phyloP scores from a whole-genome alignment of 805 yeast genomes.

The Candida coleopterorum region DNA sequence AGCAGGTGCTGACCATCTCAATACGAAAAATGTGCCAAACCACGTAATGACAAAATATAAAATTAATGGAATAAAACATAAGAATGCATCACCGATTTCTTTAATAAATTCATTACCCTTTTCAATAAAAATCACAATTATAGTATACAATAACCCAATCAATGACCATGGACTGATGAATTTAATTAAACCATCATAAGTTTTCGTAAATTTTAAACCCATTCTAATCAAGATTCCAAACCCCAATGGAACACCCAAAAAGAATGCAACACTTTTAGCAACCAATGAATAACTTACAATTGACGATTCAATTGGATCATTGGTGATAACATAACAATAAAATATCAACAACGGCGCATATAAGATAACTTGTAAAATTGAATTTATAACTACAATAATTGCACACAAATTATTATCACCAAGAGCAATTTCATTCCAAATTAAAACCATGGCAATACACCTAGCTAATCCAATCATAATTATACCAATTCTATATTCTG shows the following conservation, averaged over 20 bases:
- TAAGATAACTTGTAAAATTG: slow-evolving; percentile 45
- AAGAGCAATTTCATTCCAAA: slow-evolving; percentile 53
- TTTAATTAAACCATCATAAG: slow-evolving; percentile 26
- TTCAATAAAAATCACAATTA: slow-evolving; percentile 47
- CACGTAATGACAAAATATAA: slow-evolving; percentile 46
- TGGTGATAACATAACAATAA: slow-evolving; percentile 41
- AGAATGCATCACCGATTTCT: slow-evolving; percentile 45
- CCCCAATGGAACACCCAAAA: slow-evolving; percentile 50
- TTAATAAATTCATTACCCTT: slow-evolving; percentile 45
- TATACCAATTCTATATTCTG: slow-evolving; percentile 50
- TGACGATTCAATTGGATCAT: slow-evolving; percentile 14
- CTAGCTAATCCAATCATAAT: slow-evolving; percentile 57
- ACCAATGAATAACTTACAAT: slow-evolving; percentile 36
- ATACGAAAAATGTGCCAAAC: slow-evolving; percentile 24
- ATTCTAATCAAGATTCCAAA: slow-evolving; percentile 44
- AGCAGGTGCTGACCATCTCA: slow-evolving; percentile 6
- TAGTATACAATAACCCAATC: slow-evolving; percentile 48
- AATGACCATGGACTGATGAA: slow-evolving; percentile 46
- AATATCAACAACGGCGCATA: slow-evolving; percentile 50
- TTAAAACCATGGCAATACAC: slow-evolving; percentile 59
- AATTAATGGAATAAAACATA: slow-evolving; percentile 47
- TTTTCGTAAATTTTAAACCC: slow-evolving; percentile 17
- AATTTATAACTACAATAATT: slow-evolving; percentile 46
- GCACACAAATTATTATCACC: slow-evolving; percentile 52
- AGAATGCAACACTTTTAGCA: slow-evolving; percentile 47